Evolutionary conservation across 2,329 filamentous ascomycete species (phyloP), one percentile per base, ranked within the genome.

Genomic region (Hymenoscyphus repandus): DNA sequence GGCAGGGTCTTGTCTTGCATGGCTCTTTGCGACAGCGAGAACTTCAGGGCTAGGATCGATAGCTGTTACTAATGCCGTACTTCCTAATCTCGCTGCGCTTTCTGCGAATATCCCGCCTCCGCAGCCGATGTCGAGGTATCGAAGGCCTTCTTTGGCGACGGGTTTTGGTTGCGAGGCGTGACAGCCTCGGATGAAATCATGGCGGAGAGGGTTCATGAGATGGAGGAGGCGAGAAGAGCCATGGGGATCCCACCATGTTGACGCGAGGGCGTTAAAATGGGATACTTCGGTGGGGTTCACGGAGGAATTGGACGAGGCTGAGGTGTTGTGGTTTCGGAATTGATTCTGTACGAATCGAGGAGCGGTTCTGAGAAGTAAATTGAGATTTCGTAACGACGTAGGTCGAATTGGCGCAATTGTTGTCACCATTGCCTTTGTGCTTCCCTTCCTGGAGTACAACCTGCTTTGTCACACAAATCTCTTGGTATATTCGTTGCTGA

Each of bases 91-190:
- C 1, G 89, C 88, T 0, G 88, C 87, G 15, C 82, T 87, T 69
- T 97, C 93, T 51, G 92, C 90, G 67, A 97, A 96, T 68, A 97
- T 97, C 55, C 93, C 93, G 18, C 92, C 93, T 55, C 93, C 93
- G 70, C 93, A 97, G 59, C 93, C 93, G 52, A 99, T 81, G 69
- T 99, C 93, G 47, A 99, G 85, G 69, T 90, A 95, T 32, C 77
- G 77, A 3, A 90, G 73, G 15, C 74, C 75, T 7, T 64, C 56
- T 51, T 61, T 58, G 55, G 59, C 33, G 56, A 71, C 58, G 20
- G 71, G 63, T 42, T 72, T 70, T 53, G 72, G 70, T 41, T 78
- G 74, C 17, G 80, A 77, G 57, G 76, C 69, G 42, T 85, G 79
- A 66, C 92, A 96, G 56, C 74, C 72, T 18, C 77, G 77, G 68